Conservation (phyloP, 768 basidiomycete species). For the Phylloporus arenicola region DNA sequence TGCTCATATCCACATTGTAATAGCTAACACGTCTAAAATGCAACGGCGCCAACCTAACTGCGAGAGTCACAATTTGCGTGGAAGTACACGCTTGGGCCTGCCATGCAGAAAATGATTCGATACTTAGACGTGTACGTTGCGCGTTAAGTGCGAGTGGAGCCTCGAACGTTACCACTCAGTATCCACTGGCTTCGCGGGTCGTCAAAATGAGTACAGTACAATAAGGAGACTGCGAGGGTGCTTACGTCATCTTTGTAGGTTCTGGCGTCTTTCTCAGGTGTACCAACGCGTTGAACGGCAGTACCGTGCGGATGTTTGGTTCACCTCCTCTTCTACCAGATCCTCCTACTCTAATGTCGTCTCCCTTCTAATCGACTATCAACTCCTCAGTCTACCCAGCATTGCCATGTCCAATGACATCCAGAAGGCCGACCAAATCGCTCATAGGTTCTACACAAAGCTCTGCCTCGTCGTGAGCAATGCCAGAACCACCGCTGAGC, state of each 20-base stretch:
- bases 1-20: not conserved
- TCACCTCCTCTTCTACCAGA: constrained; percentile 21
- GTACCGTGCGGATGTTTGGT: constrained; percentile 17
- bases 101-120: not conserved
- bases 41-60: constrained; percentile 2
- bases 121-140: not conserved
- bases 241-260: constrained; percentile 22
- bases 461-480: constrained; percentile 70
- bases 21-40: not conserved
- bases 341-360: constrained; percentile 27
- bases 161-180: not conserved
- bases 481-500: constrained; percentile 59
- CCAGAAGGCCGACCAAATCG: constrained; percentile 80
- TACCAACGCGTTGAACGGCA: constrained; percentile 10
- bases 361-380: constrained; percentile 20
- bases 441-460: constrained; percentile 78
- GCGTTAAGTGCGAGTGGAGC: not conserved
- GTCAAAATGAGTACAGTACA: not conserved
- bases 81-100: not conserved
- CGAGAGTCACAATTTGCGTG: not conserved
- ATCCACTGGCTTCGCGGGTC: constrained; percentile 2
- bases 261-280: constrained; percentile 11
- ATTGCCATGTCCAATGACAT: constrained; percentile 49
- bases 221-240: constrained; percentile 8
- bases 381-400: constrained; percentile 5